Conservation (phyloP, 2,329 filamentous ascomycete species). For the Pseudocercospora vitis region DNA sequence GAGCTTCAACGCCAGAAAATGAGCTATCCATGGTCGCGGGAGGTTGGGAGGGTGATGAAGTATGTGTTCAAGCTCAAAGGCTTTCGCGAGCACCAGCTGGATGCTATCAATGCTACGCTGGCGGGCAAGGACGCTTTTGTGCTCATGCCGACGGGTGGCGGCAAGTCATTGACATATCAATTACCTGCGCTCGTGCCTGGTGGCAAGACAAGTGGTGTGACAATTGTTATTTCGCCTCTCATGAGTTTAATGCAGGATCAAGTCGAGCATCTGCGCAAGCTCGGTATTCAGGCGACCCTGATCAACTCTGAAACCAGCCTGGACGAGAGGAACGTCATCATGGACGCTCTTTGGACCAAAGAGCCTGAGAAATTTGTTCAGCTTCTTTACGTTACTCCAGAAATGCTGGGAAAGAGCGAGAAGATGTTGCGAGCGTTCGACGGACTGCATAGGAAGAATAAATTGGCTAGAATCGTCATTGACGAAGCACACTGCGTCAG, state of each 20-base stretch:
- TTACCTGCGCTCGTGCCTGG: slow-evolving; percentile 79
- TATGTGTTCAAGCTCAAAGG: slow-evolving; percentile 80
- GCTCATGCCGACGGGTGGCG: slow-evolving; percentile 95
- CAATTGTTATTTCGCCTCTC: slow-evolving; percentile 90
- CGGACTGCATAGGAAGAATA: slow-evolving; percentile 65
- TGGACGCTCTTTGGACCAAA: slow-evolving; percentile 61
- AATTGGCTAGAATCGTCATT: slow-evolving; percentile 87
- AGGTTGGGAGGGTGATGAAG: slow-evolving; percentile 77
- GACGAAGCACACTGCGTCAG: slow-evolving; percentile 99
- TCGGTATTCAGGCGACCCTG: slow-evolving; percentile 75
- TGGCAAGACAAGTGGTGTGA: slow-evolving; percentile 81
- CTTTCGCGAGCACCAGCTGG: slow-evolving; percentile 87
- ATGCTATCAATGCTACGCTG: slow-evolving; percentile 93
- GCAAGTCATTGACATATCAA: slow-evolving; percentile 96
- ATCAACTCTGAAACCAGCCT: slow-evolving; percentile 74
- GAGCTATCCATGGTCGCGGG: slow-evolving; percentile 73
- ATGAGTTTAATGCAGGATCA: slow-evolving; percentile 98
- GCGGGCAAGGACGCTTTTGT: slow-evolving; percentile 88
- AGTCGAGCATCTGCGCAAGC: slow-evolving; percentile 72
- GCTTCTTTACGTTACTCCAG: slow-evolving; percentile 90
- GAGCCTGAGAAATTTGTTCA: slow-evolving; percentile 76
- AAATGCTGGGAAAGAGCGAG: slow-evolving; percentile 86
- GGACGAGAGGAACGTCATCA: slow-evolving; percentile 64
- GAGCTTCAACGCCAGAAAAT: slow-evolving; percentile 31
- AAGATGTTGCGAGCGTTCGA: slow-evolving; percentile 66